Percentiles rank a stretch among this genome's conserved stretches.
phyloP scores from a whole-genome alignment of 23 red algal genomes.

The Chondrus crispus region DNA sequence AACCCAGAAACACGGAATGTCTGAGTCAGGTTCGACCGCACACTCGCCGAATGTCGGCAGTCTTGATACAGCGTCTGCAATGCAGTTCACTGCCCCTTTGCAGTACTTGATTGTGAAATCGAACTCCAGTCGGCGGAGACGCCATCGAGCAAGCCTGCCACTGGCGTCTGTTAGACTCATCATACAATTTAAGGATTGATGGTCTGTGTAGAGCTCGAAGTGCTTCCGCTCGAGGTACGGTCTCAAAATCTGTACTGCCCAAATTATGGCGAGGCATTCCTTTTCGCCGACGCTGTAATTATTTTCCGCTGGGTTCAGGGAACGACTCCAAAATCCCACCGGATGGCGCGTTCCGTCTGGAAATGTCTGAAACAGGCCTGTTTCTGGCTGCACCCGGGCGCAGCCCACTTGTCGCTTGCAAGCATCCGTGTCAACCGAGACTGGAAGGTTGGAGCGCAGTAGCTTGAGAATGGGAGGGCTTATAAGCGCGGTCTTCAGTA shows the following conservation, averaged over 20 bases:
- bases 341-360: too few relatives aligned
- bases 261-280: background rate
- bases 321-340: too few relatives aligned
- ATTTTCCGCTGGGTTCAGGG: background rate
- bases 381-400: too few relatives aligned
- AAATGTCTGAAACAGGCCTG: background rate
- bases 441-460: background rate
- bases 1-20: too few relatives aligned
- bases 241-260: background rate
- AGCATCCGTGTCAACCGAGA: background rate
- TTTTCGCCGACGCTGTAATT: background rate
- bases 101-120: too few relatives aligned
- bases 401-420: background rate
- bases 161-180: too few relatives aligned
- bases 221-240: background rate
- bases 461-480: background rate
- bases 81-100: too few relatives aligned
- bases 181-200: background rate
- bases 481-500: background rate
- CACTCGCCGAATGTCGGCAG: too few relatives aligned
- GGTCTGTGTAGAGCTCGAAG: background rate
- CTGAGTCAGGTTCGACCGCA: too few relatives aligned
- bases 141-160: too few relatives aligned
- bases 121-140: too few relatives aligned
- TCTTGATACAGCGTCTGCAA: too few relatives aligned